Base-by-base conservation (phyloP, 305 asterid species). In the Plantago coronopus region DNA sequence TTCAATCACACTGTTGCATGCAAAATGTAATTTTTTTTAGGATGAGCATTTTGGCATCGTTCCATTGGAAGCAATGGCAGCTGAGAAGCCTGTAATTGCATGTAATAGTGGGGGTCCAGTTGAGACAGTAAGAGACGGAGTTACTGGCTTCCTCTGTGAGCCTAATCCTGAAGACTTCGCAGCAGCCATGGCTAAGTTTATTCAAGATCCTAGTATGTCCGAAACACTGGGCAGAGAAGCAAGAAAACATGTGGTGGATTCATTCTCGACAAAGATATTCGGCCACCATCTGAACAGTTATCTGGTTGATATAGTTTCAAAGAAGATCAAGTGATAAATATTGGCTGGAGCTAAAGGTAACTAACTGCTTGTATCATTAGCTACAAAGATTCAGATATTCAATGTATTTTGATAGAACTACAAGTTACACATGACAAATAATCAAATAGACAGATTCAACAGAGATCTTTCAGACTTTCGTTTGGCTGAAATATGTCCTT, bases 41-140 rank as follows among this genome's bases (percentile, higher is more conserved):
- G 95, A 89, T 34, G 99, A 93, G 64, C 99, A 93, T 78, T 93
- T 93, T 18, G 99, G 99, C 48, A 93, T 93, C 23, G 99, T 93
- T 59, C 99, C 99, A 57, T 17, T 93, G 69, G 99, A 93, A 71
- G 97, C 99, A 40, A 93, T 93, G 99, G 97, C 97, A 34, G 88
- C 97, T 3, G 64, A 80, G 68, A 89, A 93, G 70, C 97, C 97
- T 0, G 96, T 93, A 31, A 81, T 88, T 22, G 95, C 96, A 9
- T 86, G 96, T 76, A 81, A 88, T 60, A 86, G 95, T 56, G 95
- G 95, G 20, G 97, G 96, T 13, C 96, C 99, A 4, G 87, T 89
- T 18, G 97, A 93, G 91, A 76, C 95, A 0, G 63, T 93, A 56
- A 85, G 76, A 59, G 68, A 77, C 11, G 91, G 88, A 9, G 77